Conservation (phyloP, 148 eudicot species). For the Heliamphora exappendiculata region DNA sequence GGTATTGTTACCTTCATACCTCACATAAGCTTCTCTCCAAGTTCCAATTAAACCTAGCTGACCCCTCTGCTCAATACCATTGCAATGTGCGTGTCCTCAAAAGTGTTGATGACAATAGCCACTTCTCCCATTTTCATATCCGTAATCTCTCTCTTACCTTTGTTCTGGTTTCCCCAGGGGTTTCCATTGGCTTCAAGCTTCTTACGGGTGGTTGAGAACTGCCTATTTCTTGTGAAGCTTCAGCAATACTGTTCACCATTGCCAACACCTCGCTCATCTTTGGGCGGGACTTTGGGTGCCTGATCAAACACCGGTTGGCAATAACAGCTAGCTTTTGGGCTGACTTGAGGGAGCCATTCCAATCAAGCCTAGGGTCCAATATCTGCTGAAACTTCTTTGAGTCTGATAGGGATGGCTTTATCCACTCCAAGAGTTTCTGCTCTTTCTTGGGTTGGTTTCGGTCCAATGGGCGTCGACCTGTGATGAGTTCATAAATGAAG, state of each 20-base stretch:
- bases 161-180: slow-evolving; percentile 12
- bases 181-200: slow-evolving; percentile 15
- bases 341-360: slow-evolving; percentile 41
- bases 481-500: slow-evolving; percentile 86
- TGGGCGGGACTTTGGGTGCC: slow-evolving; percentile 64
- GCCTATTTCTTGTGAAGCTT: slow-evolving; percentile 30
- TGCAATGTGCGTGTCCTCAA: slow-evolving; percentile 24
- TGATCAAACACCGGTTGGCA: slow-evolving; percentile 75
- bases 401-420: slow-evolving; percentile 70
- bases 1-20: slow-evolving; percentile 2
- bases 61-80: neutral
- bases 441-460: slow-evolving; percentile 73
- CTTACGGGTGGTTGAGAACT: slow-evolving; percentile 28
- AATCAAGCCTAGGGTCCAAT: slow-evolving; percentile 74
- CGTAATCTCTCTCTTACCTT: slow-evolving; percentile 23
- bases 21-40: neutral
- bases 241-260: slow-evolving; percentile 53
- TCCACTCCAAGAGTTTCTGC: slow-evolving; percentile 85
- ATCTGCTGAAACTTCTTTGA: slow-evolving; percentile 59
- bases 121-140: slow-evolving; percentile 30
- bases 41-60: neutral
- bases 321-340: slow-evolving; percentile 59
- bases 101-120: slow-evolving; percentile 37
- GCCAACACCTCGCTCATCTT: slow-evolving; percentile 85
- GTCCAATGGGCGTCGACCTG: slow-evolving; percentile 83